Base-by-base conservation (phyloP, 495 filamentous ascomycete species). In the Lasiosphaeris hirsuta region DNA sequence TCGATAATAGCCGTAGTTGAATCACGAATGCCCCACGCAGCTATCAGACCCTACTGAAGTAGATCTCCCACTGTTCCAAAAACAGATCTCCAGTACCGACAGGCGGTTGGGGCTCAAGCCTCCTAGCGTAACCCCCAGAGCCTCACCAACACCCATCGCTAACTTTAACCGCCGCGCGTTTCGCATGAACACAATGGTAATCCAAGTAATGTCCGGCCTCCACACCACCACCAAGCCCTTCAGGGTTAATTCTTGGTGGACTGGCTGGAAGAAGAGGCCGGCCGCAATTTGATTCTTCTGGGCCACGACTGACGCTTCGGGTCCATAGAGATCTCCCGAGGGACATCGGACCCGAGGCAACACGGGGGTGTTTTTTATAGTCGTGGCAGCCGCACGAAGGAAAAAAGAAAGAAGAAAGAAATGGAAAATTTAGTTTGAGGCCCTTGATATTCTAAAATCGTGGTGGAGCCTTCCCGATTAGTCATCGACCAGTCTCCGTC, bases 271-370 rank as follows among this genome's bases (percentile, higher is more conserved):
- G 56, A 35, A 61, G 68, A 70, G 45, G 66, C 68, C 67, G 59
- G 73, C 64, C 56, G 75, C 75, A 78, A 79, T 78, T 59, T 75
- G 57, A 64, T 77, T 62, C 10, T 47, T 79, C 77, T 79, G 67
- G 61, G 70, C 70, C 70, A 74, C 69, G 63, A 74, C 70, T 77
- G 75, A 78, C 75, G 70, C 77, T 69, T 60, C 63, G 57, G 63
- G 59, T 72, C 72, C 72, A 75, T 69, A 63, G 51, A 59, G 62
- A 60, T 64, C 66, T 61, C 63, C 62, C 59, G 60, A 60, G 59
- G 57, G 68, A 69, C 64, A 57, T 54, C 43, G 51, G 75, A 68
- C 72, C 61, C 57, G 64, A 68, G 75, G 75, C 75, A 78, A 78
- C 73, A 75, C 75, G 71, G 75, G 74, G 63, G 72, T 69, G 70